Conservation (phyloP, 2,329 filamentous ascomycete species). For the Venturia oleaginea region DNA sequence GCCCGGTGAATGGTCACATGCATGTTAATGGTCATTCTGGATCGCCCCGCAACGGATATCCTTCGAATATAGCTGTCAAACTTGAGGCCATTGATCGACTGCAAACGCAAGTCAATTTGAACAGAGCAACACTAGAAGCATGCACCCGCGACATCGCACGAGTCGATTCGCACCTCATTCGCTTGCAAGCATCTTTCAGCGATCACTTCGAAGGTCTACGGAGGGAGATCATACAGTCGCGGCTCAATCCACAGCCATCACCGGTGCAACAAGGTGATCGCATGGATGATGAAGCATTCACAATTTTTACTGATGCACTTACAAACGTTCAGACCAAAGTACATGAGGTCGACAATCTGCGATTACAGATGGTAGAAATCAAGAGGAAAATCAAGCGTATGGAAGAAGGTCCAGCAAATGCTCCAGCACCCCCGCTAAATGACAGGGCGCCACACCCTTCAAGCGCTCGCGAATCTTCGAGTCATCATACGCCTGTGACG, state of each 20-base stretch:
- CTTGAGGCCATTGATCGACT: slow-evolving; percentile 35
- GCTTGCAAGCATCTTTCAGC: slow-evolving; percentile 22
- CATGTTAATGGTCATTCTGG: slow-evolving; percentile 3
- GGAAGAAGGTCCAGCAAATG: slow-evolving; percentile 22
- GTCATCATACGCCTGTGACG: not conserved
- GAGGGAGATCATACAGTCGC: slow-evolving; percentile 15
- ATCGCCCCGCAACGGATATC: not conserved
- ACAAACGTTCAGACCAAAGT: slow-evolving; percentile 32
- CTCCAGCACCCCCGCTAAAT: not conserved
- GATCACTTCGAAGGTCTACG: slow-evolving; percentile 20
- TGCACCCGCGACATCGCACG: slow-evolving; percentile 22
- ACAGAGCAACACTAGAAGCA: slow-evolving; percentile 29
- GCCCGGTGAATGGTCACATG: slow-evolving; percentile 10
- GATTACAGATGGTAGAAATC: slow-evolving; percentile 39
- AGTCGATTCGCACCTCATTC: slow-evolving; percentile 14
- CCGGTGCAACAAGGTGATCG: slow-evolving; percentile 1
- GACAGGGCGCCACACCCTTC: not conserved
- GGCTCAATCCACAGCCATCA: not conserved
- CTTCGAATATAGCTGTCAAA: slow-evolving; percentile 20
- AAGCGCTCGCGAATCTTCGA: slow-evolving; percentile 4
- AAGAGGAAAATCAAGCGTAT: slow-evolving; percentile 35
- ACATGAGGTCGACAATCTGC: slow-evolving; percentile 38
- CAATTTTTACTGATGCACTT: slow-evolving; percentile 35
- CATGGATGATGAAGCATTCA: slow-evolving; percentile 30
- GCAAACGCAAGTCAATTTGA: slow-evolving; percentile 40